Conservation (phyloP, 164 flowering plant species). For the Brasenia schreberi region DNA sequence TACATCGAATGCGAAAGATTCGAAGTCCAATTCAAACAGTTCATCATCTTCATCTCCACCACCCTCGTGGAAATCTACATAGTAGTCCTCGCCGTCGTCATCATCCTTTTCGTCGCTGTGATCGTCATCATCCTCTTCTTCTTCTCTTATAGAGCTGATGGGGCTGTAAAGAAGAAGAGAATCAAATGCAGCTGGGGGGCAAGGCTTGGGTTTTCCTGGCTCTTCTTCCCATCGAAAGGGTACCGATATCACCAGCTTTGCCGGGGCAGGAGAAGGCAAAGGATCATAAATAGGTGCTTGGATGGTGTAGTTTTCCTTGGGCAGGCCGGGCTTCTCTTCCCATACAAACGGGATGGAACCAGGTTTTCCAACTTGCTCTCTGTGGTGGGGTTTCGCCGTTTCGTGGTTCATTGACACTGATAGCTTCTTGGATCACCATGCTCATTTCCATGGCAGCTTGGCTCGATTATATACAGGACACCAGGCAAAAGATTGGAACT, state of each 20-base stretch:
- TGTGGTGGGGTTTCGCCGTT: not conserved
- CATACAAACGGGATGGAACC: conserved; percentile 1
- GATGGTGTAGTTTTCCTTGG: not conserved
- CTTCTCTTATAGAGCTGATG: not conserved
- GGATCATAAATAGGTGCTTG: not conserved
- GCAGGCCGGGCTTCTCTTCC: conserved; percentile 2
- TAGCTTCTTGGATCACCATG: not conserved
- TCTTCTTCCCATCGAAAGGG: conserved; percentile 81
- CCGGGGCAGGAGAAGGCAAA: conserved; percentile 18
- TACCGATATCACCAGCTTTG: conserved; percentile 47
- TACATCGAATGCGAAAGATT: conserved; percentile 15
- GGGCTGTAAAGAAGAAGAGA: not conserved
- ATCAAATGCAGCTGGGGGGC: not conserved
- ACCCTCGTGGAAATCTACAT: not conserved
- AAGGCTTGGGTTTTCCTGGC: conserved; percentile 46
- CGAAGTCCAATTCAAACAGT: conserved; percentile 25
- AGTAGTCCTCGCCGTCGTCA: not conserved
- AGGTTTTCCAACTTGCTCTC: not conserved
- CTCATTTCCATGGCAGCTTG: not conserved
- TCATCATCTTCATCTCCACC: conserved; percentile 9
- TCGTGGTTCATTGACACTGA: not conserved
- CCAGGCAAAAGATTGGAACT: not conserved
- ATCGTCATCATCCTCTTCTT: not conserved
- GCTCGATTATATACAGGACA: not conserved
- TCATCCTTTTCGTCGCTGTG: not conserved